A percentile compares a stretch with the other conserved stretches of the same genome.
Evolutionary conservation across 768 basidiomycete species (phyloP).

Genomic region (Lactifluus rugatus): DNA sequence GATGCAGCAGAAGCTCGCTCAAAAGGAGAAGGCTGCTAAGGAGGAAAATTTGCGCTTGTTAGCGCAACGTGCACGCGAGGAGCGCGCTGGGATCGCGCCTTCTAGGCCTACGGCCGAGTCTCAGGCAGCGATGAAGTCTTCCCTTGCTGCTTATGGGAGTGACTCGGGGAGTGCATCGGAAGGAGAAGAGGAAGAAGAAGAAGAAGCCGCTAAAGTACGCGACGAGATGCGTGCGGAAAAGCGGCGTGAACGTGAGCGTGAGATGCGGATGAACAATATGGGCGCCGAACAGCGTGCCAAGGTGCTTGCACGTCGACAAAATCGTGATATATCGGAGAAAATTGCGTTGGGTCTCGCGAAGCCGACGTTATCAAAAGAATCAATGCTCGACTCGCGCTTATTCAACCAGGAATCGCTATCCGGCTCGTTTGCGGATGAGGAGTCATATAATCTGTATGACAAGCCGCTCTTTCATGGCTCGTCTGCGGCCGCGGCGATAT

Average conservation of each 20-base stretch:
- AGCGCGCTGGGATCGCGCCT: slow-evolving; percentile 68
- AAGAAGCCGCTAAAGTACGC: slow-evolving; percentile 76
- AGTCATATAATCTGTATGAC: slow-evolving; percentile 92
- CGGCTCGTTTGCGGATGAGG: slow-evolving; percentile 78
- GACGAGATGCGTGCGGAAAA: slow-evolving; percentile 90
- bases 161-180: slow-evolving; percentile 60
- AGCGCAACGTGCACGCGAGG: slow-evolving; percentile 92
- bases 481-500: slow-evolving; percentile 97
- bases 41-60: slow-evolving; percentile 92
- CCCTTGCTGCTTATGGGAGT: slow-evolving; percentile 80
- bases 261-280: slow-evolving; percentile 99
- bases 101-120: slow-evolving; percentile 57
- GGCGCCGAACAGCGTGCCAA: slow-evolving; percentile 94
- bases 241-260: slow-evolving; percentile 86
- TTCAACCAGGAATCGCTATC: slow-evolving; percentile 94
- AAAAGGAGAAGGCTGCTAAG: slow-evolving; percentile 95
- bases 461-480: slow-evolving; percentile 93
- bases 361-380: slow-evolving; percentile 91
- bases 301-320: slow-evolving; percentile 90
- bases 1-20: slow-evolving; percentile 98
- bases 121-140: slow-evolving; percentile 62
- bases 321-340: slow-evolving; percentile 99
- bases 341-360: slow-evolving; percentile 96
- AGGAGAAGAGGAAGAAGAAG: slow-evolving; percentile 45
- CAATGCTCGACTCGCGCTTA: slow-evolving; percentile 91